Evolutionary conservation across 2,329 filamentous ascomycete species (phyloP).

Genomic region (Trichoderma afroharzianum): DNA sequence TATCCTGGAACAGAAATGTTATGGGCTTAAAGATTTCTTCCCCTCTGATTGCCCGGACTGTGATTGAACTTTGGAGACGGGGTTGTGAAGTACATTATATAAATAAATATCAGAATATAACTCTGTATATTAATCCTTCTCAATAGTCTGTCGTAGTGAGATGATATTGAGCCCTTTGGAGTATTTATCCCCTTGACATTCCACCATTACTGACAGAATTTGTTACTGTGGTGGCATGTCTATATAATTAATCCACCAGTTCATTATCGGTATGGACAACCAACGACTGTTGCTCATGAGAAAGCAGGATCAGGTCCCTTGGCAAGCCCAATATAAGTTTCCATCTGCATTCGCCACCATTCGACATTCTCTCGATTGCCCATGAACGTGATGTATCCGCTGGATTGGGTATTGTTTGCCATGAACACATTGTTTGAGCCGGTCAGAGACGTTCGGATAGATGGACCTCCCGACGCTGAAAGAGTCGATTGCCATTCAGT

Average conservation of each 20-base stretch:
- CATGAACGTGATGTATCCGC: conserved; percentile 6
- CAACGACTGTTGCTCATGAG: not conserved
- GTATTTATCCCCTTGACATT: too few species aligned
- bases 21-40: not conserved
- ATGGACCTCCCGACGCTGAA: not conserved
- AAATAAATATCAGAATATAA: not conserved
- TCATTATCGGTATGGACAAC: not conserved
- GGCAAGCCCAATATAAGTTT: conserved; percentile 5
- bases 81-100: not conserved
- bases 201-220: not conserved
- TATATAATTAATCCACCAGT: not conserved
- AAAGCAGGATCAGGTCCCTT: not conserved
- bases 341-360: conserved; percentile 12
- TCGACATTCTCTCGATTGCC: not conserved
- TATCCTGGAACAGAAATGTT: not conserved
- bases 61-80: not conserved
- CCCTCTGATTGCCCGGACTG: not conserved
- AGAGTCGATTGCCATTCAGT: not conserved
- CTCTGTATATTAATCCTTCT: not conserved
- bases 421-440: conserved; percentile 3
- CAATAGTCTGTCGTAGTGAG: not conserved
- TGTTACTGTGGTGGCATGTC: not conserved
- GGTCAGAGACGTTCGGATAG: not conserved
- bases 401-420: conserved; percentile 1
- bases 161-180: not conserved